Conservation (phyloP, 2,329 filamentous ascomycete genomes). For the Stagonosporopsis rhizophila region DNA sequence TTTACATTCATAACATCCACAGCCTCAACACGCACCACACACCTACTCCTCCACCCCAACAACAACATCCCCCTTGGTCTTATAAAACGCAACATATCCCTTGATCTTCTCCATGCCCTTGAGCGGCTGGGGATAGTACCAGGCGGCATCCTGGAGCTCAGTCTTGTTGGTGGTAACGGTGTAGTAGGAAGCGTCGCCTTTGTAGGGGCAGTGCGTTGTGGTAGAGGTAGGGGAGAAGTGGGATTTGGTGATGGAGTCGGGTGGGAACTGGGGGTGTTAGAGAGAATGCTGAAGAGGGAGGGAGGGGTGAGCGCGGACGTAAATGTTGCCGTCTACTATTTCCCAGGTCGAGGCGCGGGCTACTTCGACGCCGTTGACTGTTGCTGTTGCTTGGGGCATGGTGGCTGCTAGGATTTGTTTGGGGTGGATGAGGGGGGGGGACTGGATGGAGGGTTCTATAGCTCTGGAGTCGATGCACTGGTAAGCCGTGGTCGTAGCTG, state of each 20-base stretch:
- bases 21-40: background rate
- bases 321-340: constrained; percentile 66
- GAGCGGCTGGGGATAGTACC: constrained; percentile 64
- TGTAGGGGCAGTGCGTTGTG: constrained; percentile 63
- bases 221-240: constrained; percentile 56
- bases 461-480: too few species aligned
- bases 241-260: constrained; percentile 54
- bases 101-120: constrained; percentile 60
- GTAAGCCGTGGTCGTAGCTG: background rate
- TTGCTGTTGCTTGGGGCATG: constrained; percentile 54
- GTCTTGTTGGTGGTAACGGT: constrained; percentile 58
- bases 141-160: constrained; percentile 62
- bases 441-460: too few species aligned
- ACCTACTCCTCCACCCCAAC: constrained; percentile 24
- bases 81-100: constrained; percentile 66
- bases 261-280: constrained; percentile 37
- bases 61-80: constrained; percentile 41
- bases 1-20: too few species aligned
- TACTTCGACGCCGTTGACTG: constrained; percentile 57
- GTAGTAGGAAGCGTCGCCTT: constrained; percentile 65
- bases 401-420: background rate
- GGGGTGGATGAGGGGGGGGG: background rate
- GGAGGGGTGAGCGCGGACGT: constrained; percentile 43
- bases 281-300: background rate
- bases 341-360: constrained; percentile 61